These are phyloP conservation scores for Larix kaempferi DNA, from an alignment of 75 land plant species.

Conservation along the genomic window DNA sequence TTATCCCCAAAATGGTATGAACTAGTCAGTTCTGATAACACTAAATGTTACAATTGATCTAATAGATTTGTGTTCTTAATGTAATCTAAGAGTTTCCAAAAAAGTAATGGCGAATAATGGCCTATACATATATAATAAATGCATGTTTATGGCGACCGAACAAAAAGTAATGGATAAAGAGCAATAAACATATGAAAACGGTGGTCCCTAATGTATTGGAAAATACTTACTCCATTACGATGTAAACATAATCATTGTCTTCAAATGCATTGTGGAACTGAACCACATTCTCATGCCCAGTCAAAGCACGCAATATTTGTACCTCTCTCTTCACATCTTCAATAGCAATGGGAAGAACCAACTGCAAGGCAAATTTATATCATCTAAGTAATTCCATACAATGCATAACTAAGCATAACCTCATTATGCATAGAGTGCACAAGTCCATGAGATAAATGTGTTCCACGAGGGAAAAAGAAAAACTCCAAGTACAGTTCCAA, in stretches of 20 bases:
- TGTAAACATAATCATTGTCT: slow-evolving; percentile 48
- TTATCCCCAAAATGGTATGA: no score
- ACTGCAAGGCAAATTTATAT: slow-evolving; percentile 14
- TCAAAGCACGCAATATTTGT: slow-evolving; percentile 36
- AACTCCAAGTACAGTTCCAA: not conserved
- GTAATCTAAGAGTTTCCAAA: no score
- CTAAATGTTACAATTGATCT: no score
- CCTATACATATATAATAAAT: not conserved
- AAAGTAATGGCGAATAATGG: not conserved
- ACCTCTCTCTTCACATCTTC: slow-evolving; percentile 51
- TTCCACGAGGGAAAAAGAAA: not conserved
- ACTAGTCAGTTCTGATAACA: no score
- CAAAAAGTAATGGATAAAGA: not conserved
- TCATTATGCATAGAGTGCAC: not conserved
- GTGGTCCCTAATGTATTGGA: not conserved
- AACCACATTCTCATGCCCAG: slow-evolving; percentile 54
- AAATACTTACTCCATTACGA: slow-evolving; percentile 46
- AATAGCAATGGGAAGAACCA: slow-evolving; percentile 43
- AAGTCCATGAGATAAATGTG: not conserved
- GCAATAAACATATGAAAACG: not conserved
- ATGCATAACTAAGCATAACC: not conserved
- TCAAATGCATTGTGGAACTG: slow-evolving; percentile 44
- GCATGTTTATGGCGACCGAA: not conserved
- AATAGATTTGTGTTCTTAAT: no score
- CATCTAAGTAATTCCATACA: not conserved